Evolutionary conservation across 306 rosid genomes (phyloP), one percentile per base, ranked within the genome.

Genomic region (Cicer yamashitae): DNA sequence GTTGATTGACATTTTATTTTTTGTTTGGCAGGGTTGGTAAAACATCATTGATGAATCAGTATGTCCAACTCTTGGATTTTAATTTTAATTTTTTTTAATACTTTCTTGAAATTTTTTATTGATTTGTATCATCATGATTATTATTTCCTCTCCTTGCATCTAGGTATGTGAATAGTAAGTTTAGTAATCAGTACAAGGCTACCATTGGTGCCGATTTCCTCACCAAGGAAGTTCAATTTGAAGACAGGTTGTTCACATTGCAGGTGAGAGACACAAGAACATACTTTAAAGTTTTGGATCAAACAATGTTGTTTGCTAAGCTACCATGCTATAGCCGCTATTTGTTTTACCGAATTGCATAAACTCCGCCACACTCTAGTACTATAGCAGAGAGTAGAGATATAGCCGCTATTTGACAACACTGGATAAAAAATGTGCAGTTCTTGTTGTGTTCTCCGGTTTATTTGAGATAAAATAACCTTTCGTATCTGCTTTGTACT

Each of bases 161-260:
- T 79, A 96, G 99, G 90, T 96, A 96, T 75, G 99, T 96, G 88
- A 96, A 96, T 81, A 97, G 93, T 37, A 96, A 96, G 85, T 96
- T 96, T 74, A 96, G 99, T 62, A 96, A 96, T 88, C 99, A 96
- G 90, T 96, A 96, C 80, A 96, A 96, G 79, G 99, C 99, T 13
- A 96, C 99, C 34, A 96, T 92, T 47, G 99, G 99, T 79, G 99
- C 99, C 7, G 99, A 96, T 88, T 96, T 96, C 83, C 97, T 96
- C 63, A 96, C 99, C 54, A 92, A 96, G 91, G 99, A 96, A 86
- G 97, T 96, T 88, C 99, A 92, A 62, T 91, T 96, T 82, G 99
- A 96, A 74, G 99, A 96, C 64, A 89, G 99, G 86, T 83, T 92
- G 82, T 96, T 96, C 91, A 96, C 99, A 50, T 84, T 96, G 82